Conservation (phyloP, 2,329 filamentous ascomycete species). For the Colletotrichum sojae region DNA sequence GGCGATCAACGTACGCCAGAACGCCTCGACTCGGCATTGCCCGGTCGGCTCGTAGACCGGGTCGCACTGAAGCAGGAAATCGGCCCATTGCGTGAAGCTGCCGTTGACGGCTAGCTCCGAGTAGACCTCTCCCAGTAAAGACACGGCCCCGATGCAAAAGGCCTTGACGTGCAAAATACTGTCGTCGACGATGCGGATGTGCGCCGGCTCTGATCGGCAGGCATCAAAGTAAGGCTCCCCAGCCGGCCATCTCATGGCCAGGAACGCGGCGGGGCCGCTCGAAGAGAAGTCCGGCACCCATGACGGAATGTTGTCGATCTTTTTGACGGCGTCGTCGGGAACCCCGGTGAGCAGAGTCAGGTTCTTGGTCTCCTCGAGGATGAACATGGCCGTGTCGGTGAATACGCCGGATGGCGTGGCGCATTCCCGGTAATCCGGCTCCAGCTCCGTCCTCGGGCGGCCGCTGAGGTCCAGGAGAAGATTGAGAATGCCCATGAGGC, state of each 20-base stretch:
- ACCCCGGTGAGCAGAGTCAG: conserved; percentile 44
- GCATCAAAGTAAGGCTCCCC: conserved; percentile 21
- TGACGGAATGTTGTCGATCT: conserved; percentile 29
- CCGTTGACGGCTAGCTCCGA: conserved; percentile 28
- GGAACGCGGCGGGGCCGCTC: conserved; percentile 13
- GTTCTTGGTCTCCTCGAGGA: conserved; percentile 36
- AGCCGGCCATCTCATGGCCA: conserved; percentile 24
- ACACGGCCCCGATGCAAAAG: conserved; percentile 21
- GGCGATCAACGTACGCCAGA: conserved; percentile 47
- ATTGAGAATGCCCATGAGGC: conserved; percentile 41
- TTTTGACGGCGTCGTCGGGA: conserved; percentile 39
- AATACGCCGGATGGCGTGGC: conserved; percentile 24
- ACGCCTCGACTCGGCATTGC: conserved; percentile 46
- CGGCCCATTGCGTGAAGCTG: conserved; percentile 37
- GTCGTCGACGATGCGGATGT: conserved; percentile 7
- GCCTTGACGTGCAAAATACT: conserved; percentile 14
- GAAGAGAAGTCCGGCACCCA: conserved; percentile 46
- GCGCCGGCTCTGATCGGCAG: conserved; percentile 7
- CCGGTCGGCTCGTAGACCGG: conserved; percentile 40
- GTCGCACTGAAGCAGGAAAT: conserved; percentile 42
- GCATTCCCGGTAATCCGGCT: conserved; percentile 18
- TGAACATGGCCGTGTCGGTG: conserved; percentile 22
- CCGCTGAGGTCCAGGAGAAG: conserved; percentile 28
- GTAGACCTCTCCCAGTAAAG: conserved; percentile 23
- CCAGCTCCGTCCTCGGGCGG: conserved; percentile 9